Evolutionary conservation across 176 grass and related monocot genomes (phyloP), one percentile per base, ranked within the genome.

Genomic region (Chloris gayana): DNA sequence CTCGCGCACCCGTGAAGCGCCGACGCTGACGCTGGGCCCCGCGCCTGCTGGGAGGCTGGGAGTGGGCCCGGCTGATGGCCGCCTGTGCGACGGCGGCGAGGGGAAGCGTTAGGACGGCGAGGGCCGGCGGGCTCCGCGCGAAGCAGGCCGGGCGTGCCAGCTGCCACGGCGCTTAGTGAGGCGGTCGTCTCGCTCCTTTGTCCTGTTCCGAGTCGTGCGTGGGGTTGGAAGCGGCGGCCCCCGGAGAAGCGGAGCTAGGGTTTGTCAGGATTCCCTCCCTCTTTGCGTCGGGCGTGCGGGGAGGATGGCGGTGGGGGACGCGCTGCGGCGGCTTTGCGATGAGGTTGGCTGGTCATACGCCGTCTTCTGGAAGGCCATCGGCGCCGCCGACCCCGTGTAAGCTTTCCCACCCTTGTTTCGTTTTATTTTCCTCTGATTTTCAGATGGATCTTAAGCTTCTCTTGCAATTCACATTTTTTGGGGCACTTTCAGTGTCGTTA

Each of bases 341-440:
- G 91, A 97, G 87, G 91, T 89, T 69, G 85, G 89, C 22, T 98
- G 95, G 95, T 98, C 95, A 10, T 98, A 98, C 76, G 92, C 95
- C 31, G 95, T 94, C 69, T 92, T 91, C 78, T 98, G 95, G 95
- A 98, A 84, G 80, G 87, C 92, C 67, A 88, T 88, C 82, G 89
- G 85, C 84, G 79, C 87, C 70, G 83, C 80, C 69, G 84, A 90
- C 47, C 89, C 77, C 11, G 91, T 90, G 95, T 98, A 88, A 94
- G 95, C n/a, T 44, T 64, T 38, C 46, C 74, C 67, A 31, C 37
- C 49, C 69, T 37, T 65, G 22, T 29, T 25, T 15, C 38, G 10
- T 10, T 7, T 1, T 49, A 12, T 66, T 61, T 34, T 53, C 6
- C 50, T 82, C 31, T 4, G 7, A n/a, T 44, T 63, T 15, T 67